phyloP scores from a whole-genome alignment of 169 alveolate species.

The Plasmodium reichenowi region DNA sequence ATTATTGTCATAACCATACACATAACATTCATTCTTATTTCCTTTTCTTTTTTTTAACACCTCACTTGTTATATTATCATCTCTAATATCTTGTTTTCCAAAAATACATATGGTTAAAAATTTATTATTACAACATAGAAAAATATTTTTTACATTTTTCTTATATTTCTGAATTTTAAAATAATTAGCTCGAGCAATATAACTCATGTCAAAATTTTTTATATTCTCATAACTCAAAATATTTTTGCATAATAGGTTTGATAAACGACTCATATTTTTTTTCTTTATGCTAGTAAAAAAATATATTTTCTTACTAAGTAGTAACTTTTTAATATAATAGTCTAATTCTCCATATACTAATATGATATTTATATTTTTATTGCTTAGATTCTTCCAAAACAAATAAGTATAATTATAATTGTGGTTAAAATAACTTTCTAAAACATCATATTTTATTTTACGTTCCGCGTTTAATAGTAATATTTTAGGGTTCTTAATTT shows the following conservation, averaged over 20 bases:
- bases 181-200: slow-evolving; percentile 66
- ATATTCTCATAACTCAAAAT: slow-evolving; percentile 53
- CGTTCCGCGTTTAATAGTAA: slow-evolving; percentile 44
- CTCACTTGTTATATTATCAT: neutral
- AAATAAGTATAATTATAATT: slow-evolving; percentile 32
- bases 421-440: slow-evolving; percentile 25
- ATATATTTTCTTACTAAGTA: slow-evolving; percentile 65
- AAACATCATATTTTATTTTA: slow-evolving; percentile 12
- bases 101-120: slow-evolving; percentile 68
- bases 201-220: slow-evolving; percentile 45
- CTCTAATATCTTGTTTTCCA: slow-evolving; percentile 39
- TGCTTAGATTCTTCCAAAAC: slow-evolving; percentile 36
- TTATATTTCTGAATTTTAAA: slow-evolving; percentile 61
- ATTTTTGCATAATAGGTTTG: slow-evolving; percentile 44
- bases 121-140: slow-evolving; percentile 50
- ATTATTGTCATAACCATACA: neutral
- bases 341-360: slow-evolving; percentile 58
- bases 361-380: slow-evolving; percentile 40
- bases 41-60: too few species aligned
- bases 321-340: slow-evolving; percentile 41
- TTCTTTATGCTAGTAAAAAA: slow-evolving; percentile 66
- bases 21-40: neutral
- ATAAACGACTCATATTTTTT: slow-evolving; percentile 47
- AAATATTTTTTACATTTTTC: slow-evolving; percentile 71
- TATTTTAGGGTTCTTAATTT: slow-evolving; percentile 67